Evolutionary conservation across 768 basidiomycete genomes (phyloP).

Genomic region (Phylloporus arenicola): DNA sequence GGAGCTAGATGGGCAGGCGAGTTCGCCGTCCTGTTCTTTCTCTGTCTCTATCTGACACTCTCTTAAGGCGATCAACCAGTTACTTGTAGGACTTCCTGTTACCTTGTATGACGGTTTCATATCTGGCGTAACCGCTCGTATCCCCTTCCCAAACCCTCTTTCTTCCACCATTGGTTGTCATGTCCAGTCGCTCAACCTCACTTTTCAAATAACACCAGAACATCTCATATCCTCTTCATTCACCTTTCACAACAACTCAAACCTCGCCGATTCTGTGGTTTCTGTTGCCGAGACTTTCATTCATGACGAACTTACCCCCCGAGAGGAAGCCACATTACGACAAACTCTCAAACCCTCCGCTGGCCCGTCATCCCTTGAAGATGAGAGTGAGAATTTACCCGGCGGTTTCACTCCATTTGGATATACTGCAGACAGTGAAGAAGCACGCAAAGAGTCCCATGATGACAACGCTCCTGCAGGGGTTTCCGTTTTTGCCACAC

Average conservation of each 20-base stretch:
- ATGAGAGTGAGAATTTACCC: slow-evolving; percentile 47
- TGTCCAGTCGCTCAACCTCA: slow-evolving; percentile 61
- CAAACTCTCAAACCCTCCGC: slow-evolving; percentile 57
- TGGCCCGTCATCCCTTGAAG: slow-evolving; percentile 23
- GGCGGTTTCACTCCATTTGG: slow-evolving; percentile 62
- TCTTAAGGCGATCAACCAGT: slow-evolving; percentile 69
- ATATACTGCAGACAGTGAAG: slow-evolving; percentile 29
- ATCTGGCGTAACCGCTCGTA: slow-evolving; percentile 66
- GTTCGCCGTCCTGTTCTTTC: slow-evolving; percentile 11
- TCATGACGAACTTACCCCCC: slow-evolving; percentile 68
- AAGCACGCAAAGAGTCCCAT: slow-evolving; percentile 24
- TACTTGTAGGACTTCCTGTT: slow-evolving; percentile 62
- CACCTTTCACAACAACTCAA: slow-evolving; percentile 23
- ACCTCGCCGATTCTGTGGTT: slow-evolving; percentile 73
- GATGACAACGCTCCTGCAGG: slow-evolving; percentile 61
- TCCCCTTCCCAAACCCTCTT: slow-evolving; percentile 84
- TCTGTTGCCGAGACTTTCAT: slow-evolving; percentile 85
- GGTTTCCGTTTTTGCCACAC: slow-evolving; percentile 72
- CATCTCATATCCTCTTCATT: slow-evolving; percentile 10
- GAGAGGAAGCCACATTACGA: slow-evolving; percentile 66
- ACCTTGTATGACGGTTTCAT: slow-evolving; percentile 66
- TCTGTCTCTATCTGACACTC: slow-evolving; percentile 13
- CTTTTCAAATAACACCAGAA: slow-evolving; percentile 44
- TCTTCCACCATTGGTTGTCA: slow-evolving; percentile 68
- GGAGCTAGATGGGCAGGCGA: slow-evolving; percentile 72